A percentile compares a stretch with the other conserved stretches of the same genome.
phyloP scores from a whole-genome alignment of 192 early-diverging fungal genomes.

The Coemansia sp. region DNA sequence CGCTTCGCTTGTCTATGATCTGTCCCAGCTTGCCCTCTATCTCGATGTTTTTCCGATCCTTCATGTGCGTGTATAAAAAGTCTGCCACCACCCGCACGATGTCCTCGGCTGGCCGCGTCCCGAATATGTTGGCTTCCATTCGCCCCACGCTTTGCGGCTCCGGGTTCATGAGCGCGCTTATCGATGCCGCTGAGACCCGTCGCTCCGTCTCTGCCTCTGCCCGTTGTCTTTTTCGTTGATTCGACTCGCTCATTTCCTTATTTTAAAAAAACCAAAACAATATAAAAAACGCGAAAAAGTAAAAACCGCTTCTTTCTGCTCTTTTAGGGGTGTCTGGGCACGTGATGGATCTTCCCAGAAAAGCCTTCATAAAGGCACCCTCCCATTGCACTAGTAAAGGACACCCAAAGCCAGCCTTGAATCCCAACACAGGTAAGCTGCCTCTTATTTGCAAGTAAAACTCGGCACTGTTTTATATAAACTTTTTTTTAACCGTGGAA shows the following conservation, averaged over 20 bases:
- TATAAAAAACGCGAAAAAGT: background rate
- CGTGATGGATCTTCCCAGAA: too few relatives aligned
- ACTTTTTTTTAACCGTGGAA: too few relatives aligned
- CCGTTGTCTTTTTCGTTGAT: conserved; percentile 40
- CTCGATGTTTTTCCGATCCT: conserved; percentile 42
- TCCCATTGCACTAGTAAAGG: too few relatives aligned
- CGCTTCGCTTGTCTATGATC: conserved; percentile 65
- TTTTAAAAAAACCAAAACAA: background rate
- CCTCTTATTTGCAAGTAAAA: too few relatives aligned
- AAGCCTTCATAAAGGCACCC: too few relatives aligned
- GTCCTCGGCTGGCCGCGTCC: conserved; percentile 59
- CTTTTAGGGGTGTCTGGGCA: too few relatives aligned
- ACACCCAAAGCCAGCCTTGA: too few relatives aligned
- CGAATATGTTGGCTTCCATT: conserved; percentile 65
- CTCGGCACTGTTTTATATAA: too few relatives aligned
- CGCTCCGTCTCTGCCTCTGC: conserved; percentile 32
- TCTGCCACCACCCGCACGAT: conserved; percentile 61
- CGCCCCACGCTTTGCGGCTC: conserved; percentile 41
- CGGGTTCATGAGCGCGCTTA: conserved; percentile 44
- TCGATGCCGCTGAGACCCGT: conserved; percentile 45
- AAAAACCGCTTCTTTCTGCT: too few relatives aligned
- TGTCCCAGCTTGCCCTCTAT: conserved; percentile 92
- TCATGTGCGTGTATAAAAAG: conserved; percentile 60
- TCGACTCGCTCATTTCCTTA: conserved; percentile 15
- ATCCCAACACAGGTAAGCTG: too few relatives aligned